Base-by-base conservation (phyloP, 768 basidiomycete genomes). In the Boletus sp. region DNA sequence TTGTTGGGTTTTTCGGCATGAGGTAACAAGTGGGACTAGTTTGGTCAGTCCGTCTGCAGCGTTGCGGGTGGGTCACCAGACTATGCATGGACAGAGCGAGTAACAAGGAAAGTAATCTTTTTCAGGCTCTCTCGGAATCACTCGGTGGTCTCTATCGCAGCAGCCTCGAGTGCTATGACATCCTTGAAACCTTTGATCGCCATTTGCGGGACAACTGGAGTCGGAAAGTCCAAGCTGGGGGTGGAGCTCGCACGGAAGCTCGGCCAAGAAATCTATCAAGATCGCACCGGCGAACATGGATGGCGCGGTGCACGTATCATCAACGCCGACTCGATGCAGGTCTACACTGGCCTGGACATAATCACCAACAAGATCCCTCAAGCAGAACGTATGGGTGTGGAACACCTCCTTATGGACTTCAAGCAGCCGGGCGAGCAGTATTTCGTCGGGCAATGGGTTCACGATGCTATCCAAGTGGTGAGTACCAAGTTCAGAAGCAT, bases 261-360 rank as follows among this genome's bases (percentile, higher is more conserved):
- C 23, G 66, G 77, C 11, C 69, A 76, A 41, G 62, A 58, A 33
- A n/a, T 48, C 25, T 51, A 63, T 39, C 56, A 55, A 41, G 56
- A 59, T 38, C 7, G 19, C 21, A 34, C 51, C 9, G 29, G 34
- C 32, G 55, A 53, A 29, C 69, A 72, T 62, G 73, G 70, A 43
- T 87, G 83, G 79, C 72, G 70, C 14, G 82, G 84, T 13, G 87
- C 84, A 8, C 83, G 84, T 64, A 80, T 98, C 60, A 86, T 99
- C 67, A 98, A 98, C 66, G 92, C 95, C 10, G 97, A 99, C 72
- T 84, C 96, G 13, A 98, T 99, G 96, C 97, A 99, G 70, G 86
- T 93, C 13, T 98, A 98, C 70, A 76, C 77, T 17, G 96, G 96
- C 0, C 80, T 98, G 70, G 89, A 97, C 70, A 76, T 95, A 47